Conservation (phyloP, 805 yeast genomes). For the Saturnispora saitoi region DNA sequence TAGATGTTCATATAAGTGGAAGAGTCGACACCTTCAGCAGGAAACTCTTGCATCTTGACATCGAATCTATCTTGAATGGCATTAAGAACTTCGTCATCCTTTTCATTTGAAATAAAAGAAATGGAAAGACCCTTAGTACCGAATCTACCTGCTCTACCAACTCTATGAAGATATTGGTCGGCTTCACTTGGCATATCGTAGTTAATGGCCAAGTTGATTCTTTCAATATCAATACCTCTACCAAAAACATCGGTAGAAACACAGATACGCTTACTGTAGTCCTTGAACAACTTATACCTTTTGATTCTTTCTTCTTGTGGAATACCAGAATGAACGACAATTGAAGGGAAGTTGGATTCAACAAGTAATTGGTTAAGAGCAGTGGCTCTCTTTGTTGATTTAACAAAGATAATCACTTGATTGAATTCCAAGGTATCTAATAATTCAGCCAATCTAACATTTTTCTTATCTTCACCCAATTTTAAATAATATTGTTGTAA, state of each 20-base stretch:
- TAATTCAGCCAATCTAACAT: conserved; percentile 83
- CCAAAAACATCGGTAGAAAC: conserved; percentile 98
- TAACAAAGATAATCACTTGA: conserved; percentile 95
- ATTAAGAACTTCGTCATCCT: conserved; percentile 81
- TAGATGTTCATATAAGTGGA: conserved; percentile 94
- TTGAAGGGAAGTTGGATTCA: conserved; percentile 93
- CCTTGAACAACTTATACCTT: conserved; percentile 92
- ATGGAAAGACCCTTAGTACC: conserved; percentile 98
- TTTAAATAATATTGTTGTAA: conserved; percentile 93
- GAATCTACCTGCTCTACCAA: conserved; percentile 99
- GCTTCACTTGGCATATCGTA: conserved; percentile 95
- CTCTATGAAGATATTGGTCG: conserved; percentile 97
- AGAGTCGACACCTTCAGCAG: conserved; percentile 97
- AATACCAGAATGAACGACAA: conserved; percentile 91
- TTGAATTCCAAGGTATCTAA: conserved; percentile 92
- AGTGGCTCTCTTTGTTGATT: conserved; percentile 83
- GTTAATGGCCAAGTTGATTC: conserved; percentile 96
- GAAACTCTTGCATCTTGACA: conserved; percentile 90
- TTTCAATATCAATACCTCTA: conserved; percentile 98
- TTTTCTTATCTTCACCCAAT: conserved; percentile 84
- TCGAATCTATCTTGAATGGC: conserved; percentile 96
- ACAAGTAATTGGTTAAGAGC: conserved; percentile 82
- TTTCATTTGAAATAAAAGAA: conserved; percentile 77
- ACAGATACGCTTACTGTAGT: conserved; percentile 97
- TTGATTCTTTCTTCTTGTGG: conserved; percentile 98